phyloP scores from a whole-genome alignment of 306 rosid species.

The Dalbergia cultrata region DNA sequence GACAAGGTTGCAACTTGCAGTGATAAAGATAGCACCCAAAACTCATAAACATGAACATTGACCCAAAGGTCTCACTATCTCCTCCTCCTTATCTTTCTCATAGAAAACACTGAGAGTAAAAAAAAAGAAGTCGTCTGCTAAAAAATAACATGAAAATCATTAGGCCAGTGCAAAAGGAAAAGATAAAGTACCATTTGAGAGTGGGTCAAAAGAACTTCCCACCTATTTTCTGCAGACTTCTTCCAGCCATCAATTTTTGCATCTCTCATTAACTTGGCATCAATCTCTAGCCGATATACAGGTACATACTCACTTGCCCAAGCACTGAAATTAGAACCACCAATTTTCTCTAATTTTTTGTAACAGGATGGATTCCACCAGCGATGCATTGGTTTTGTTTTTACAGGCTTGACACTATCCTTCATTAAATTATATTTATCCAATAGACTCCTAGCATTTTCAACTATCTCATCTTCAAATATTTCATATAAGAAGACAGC shows the following conservation, averaged over 20 bases:
- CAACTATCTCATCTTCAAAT: conserved; percentile 82
- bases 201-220: conserved; percentile 95
- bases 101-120: not conserved
- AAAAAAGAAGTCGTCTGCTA: conserved; percentile 21
- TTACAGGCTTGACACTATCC: conserved; percentile 51
- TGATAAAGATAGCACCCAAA: not conserved
- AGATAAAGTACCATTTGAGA: conserved; percentile 86
- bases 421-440: conserved; percentile 64
- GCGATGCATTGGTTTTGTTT: conserved; percentile 50
- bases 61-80: conserved; percentile 9
- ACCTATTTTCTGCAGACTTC: conserved; percentile 65
- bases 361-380: conserved; percentile 79
- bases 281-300: conserved; percentile 79
- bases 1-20: conserved; percentile 22
- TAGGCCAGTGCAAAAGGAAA: conserved; percentile 50
- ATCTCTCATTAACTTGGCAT: conserved; percentile 55
- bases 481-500: conserved; percentile 67
- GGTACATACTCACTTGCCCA: conserved; percentile 90
- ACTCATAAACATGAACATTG: conserved; percentile 35
- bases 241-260: conserved; percentile 85
- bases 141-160: conserved; percentile 11
- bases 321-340: conserved; percentile 83
- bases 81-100: conserved; percentile 9
- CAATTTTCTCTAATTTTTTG: conserved; percentile 78
- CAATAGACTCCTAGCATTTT: conserved; percentile 74